Evolutionary conservation across 2,329 filamentous ascomycete genomes (phyloP), one percentile per base, ranked within the genome.

Genomic region (Cladophialophora psammophila): DNA sequence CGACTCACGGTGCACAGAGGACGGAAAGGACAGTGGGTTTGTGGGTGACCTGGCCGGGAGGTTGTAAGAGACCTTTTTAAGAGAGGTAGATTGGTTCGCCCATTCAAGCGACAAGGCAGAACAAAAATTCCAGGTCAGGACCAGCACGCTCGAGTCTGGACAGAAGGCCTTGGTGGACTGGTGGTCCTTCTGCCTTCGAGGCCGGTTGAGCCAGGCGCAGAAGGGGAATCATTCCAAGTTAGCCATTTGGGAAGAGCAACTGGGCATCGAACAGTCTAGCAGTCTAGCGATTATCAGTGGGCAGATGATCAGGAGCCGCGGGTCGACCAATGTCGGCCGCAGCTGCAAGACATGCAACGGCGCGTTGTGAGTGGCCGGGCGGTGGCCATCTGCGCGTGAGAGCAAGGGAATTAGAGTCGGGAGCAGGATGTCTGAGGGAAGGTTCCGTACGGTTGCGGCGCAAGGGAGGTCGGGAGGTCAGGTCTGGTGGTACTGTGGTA

Each of bases 251-350:
- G 36, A 63, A 61, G 60, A 69, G 56, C 68, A 64, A 67, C 64
- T 67, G 68, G 59, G 58, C 68, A 63, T 58, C 54, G 63, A 55
- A 9, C 60, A 66, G 50, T 61, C 61, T 67, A 59, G 18, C 60
- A 66, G 50, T 61, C 61, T 67, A 59, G 38, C 15, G 48, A 65
- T 26, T 62, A 34, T 59, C 48, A 62, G 52, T 32, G 53, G 50
- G 68, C 68, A 70, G 68, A 70, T 70, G 68, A 68, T 70, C 68
- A 70, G 68, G 68, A 70, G 68, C 64, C 58, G 63, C 66, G 63
- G 68, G 65, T 66, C 61, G 68, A 64, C 68, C 65, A 68, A 66
- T 61, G 63, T 65, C 60, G 66, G 66, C 45, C 63, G 66, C 68
- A 66, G 68, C 65, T 70, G 68, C 68, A 70, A 67, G 66, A 70